Base-by-base conservation (phyloP, 1,284 basidiomycete genomes). In the Tilletia caries region DNA sequence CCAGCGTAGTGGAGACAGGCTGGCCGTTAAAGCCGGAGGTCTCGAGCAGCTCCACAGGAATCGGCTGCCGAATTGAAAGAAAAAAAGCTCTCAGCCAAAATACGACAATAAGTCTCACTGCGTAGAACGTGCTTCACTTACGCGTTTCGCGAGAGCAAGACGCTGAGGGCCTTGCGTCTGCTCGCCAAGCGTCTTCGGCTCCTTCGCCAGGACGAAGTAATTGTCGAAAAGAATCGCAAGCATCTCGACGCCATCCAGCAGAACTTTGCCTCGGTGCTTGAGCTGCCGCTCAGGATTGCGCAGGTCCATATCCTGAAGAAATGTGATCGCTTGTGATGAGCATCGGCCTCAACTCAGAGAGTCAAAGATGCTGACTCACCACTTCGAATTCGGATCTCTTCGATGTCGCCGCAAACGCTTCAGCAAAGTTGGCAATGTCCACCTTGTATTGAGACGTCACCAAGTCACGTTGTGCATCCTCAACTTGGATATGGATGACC, bases 211-310 rank as follows among this genome's bases (percentile, higher is more conserved):
- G 37, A 82, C 73, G 27, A 80, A 75, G 72, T 75, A 82, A 66
- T 82, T 82, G 70, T 82, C 80, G 41, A 81, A 79, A 15, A 82
- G 70, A 25, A 82, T 75, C 32, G 80, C 81, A 37, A 69, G 66
- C 68, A 82, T 68, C 66, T 80, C 76, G n/a, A 76, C 78, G 79
- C 81, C 82, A 43, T 82, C 81, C 25, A 82, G 73, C 27, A 75
- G 74, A 33, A 82, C 79, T 20, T 69, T 64, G 18, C 77, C 77
- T 66, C 78, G 73, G 37, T 80, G 78, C 32, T 78, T 70, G 13
- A 82, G 73, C 60, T 78, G 78, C 23, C 80, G 76, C 34, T 76
- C 74, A 13, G 80, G 75, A 33, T 79, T 73, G 23, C 74, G 64
- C 13, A 82, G 71, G 54, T 82, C 75, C 75, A 82, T 75, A 60